Evolutionary conservation across 208 protist species (phyloP).

Genomic region (Lotmaria passim): DNA sequence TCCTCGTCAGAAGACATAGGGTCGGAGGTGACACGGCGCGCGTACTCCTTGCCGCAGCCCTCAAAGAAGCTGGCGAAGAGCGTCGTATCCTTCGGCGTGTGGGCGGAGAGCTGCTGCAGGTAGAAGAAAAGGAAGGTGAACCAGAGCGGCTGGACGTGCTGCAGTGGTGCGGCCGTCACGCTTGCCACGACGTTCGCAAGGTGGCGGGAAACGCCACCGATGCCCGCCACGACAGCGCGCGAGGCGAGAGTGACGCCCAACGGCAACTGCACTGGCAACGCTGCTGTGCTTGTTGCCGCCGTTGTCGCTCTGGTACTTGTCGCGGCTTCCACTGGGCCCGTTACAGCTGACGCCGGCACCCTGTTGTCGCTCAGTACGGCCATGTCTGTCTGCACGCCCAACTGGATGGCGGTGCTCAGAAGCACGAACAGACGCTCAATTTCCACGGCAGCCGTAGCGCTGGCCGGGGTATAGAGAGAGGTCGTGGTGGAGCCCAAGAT

Average conservation of each 20-base stretch:
- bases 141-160: slow-evolving; percentile 49
- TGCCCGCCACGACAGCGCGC: slow-evolving; percentile 25
- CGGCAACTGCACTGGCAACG: slow-evolving; percentile 16
- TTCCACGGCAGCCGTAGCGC: slow-evolving; percentile 18
- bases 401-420: slow-evolving; percentile 28
- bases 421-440: slow-evolving; percentile 36
- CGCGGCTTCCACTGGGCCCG: too few species aligned
- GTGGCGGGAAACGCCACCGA: slow-evolving; percentile 17
- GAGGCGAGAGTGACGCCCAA: slow-evolving; percentile 21
- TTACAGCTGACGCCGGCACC: neutral
- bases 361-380: neutral
- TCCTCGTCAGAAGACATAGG: neutral
- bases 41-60: slow-evolving; percentile 29
- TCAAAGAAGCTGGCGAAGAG: slow-evolving; percentile 53
- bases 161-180: neutral
- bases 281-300: neutral
- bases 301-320: too few species aligned
- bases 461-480: slow-evolving; percentile 3
- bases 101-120: slow-evolving; percentile 75
- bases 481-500: slow-evolving; percentile 4
- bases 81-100: slow-evolving; percentile 43
- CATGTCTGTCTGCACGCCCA: slow-evolving; percentile 8
- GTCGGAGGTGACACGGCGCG: neutral
- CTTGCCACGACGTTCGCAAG: neutral
- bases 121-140: slow-evolving; percentile 67